Conservation (phyloP, 805 yeast genomes). For the Teunomyces pallodes region DNA sequence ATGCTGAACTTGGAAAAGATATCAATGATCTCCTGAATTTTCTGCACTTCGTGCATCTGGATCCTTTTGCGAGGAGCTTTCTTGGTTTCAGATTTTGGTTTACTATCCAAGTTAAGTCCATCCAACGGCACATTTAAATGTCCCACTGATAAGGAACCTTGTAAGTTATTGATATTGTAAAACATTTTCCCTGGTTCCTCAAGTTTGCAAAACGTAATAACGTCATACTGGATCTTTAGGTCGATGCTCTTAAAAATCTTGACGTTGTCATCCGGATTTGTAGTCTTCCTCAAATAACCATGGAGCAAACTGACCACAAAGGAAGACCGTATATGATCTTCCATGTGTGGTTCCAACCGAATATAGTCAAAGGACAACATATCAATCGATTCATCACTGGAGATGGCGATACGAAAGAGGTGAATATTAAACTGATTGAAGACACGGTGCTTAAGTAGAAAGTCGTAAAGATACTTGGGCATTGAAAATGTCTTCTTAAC, state of each 20-base stretch:
- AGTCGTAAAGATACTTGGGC: constrained; percentile 21
- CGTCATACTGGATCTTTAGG: constrained; percentile 19
- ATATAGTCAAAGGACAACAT: neutral
- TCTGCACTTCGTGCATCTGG: neutral
- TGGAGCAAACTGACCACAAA: constrained; percentile 17
- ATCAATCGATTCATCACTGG: neutral
- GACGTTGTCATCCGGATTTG: constrained; percentile 10
- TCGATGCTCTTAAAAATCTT: constrained; percentile 26
- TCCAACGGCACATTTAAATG: constrained; percentile 9
- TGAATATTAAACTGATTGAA: constrained; percentile 26
- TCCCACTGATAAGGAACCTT: constrained; percentile 9
- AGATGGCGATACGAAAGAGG: constrained; percentile 12
- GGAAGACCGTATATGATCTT: constrained; percentile 8
- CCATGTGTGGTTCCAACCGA: constrained; percentile 5
- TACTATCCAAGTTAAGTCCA: neutral
- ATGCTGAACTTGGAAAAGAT: constrained; percentile 3
- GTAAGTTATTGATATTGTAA: constrained; percentile 13
- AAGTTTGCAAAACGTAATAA: constrained; percentile 15
- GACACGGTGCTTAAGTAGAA: constrained; percentile 15
- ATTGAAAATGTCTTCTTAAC: neutral
- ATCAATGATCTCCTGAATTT: neutral
- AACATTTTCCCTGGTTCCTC: constrained; percentile 7
- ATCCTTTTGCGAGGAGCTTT: neutral
- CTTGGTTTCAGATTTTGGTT: neutral
- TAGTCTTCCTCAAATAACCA: constrained; percentile 18